Evolutionary conservation across 805 yeast species (phyloP).

Genomic region (Jamesozyma jinghongensis): DNA sequence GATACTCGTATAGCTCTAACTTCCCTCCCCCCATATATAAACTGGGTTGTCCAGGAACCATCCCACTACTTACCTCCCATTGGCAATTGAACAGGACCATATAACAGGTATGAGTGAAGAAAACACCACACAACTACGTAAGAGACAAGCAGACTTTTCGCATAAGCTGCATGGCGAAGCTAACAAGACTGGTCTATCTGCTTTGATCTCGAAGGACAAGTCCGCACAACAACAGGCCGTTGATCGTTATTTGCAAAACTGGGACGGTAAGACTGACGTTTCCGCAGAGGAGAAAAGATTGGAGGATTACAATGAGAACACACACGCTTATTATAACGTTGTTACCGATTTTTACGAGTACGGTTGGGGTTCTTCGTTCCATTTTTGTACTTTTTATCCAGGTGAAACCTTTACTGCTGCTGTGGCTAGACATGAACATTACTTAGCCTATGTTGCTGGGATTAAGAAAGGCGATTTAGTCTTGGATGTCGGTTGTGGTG

Average conservation of each 20-base stretch:
- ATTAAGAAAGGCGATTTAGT: conserved; percentile 74
- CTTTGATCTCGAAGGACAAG: conserved; percentile 68
- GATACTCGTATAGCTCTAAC: too few relatives aligned
- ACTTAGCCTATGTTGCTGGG: conserved; percentile 78
- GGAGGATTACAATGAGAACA: conserved; percentile 78
- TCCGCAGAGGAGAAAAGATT: conserved; percentile 66
- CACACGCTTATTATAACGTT: conserved; percentile 92
- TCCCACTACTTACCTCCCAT: neutral
- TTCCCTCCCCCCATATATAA: too few relatives aligned
- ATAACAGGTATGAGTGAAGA: conserved; percentile 10
- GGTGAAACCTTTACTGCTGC: conserved; percentile 95
- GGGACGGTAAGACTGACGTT: conserved; percentile 83
- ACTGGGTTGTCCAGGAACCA: too few relatives aligned
- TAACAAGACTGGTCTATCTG: conserved; percentile 60
- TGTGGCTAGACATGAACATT: conserved; percentile 95
- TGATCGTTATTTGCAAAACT: conserved; percentile 87
- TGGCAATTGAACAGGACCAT: neutral
- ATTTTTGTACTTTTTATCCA: conserved; percentile 84
- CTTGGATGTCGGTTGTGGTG: conserved; percentile 98
- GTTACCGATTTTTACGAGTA: conserved; percentile 98
- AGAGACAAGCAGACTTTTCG: conserved; percentile 54
- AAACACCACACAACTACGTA: conserved; percentile 20
- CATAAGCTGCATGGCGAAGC: conserved; percentile 79
- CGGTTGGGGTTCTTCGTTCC: conserved; percentile 99
- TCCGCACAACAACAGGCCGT: conserved; percentile 76